Conservation (phyloP, 345 rosid species). For the Sonneratia caseolaris region DNA sequence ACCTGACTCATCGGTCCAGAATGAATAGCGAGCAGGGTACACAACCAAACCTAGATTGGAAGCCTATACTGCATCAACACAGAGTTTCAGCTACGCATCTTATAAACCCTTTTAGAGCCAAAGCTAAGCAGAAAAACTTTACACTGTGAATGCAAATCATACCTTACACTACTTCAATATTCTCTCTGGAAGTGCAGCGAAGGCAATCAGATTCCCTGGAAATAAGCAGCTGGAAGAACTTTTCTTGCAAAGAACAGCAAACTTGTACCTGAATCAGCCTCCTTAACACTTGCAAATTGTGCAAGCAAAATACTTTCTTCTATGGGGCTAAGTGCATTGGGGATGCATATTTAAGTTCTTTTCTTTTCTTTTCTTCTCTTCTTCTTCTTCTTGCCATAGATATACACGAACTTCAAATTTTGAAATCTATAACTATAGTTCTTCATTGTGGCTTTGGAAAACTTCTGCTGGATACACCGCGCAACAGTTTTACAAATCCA, state of each 20-base stretch:
- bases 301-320: not conserved
- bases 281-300: not conserved
- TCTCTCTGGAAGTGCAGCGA: not conserved
- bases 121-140: not conserved
- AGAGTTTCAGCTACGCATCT: not conserved
- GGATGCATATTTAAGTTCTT: not conserved
- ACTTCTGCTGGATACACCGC: constrained; percentile 55
- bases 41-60: not conserved
- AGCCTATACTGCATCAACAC: constrained; percentile 1
- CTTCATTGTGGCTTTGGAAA: constrained; percentile 7
- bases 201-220: not conserved
- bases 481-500: constrained; percentile 80
- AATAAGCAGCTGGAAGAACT: not conserved
- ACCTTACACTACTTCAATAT: not conserved
- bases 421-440: not conserved
- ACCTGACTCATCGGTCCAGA: not conserved
- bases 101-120: not conserved
- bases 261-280: not conserved
- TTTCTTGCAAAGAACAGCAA: not conserved
- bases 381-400: too few species aligned
- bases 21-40: not conserved
- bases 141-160: not conserved
- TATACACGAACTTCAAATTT: not conserved
- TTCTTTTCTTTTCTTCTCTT: too few species aligned
- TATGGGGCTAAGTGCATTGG: not conserved